These are phyloP conservation scores for Verticillium longisporum DNA, from an alignment of 2,329 filamentous ascomycete species.

Conservation along the genomic window DNA sequence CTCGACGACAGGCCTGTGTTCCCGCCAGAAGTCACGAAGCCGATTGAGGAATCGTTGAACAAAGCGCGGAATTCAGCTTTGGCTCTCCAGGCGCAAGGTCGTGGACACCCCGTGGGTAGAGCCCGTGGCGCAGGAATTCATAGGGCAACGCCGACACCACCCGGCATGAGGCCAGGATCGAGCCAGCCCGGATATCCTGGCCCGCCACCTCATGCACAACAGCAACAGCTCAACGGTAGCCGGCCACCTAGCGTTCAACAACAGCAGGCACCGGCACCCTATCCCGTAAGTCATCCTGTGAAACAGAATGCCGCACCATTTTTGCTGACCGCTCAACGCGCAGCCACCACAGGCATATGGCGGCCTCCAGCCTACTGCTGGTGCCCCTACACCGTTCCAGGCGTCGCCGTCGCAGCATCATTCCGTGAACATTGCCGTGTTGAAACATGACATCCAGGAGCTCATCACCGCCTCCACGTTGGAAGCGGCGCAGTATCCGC, in stretches of 20 bases:
- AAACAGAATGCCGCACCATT: not conserved
- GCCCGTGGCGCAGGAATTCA: slow-evolving; percentile 41
- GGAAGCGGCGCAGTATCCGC: slow-evolving; percentile 68
- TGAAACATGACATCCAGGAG: slow-evolving; percentile 77
- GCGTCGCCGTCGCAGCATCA: not conserved
- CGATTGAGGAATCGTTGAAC: slow-evolving; percentile 90
- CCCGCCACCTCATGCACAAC: slow-evolving; percentile 28
- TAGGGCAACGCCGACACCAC: slow-evolving; percentile 69
- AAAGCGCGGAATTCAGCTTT: slow-evolving; percentile 63
- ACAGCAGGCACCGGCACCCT: slow-evolving; percentile 1
- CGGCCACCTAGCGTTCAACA: slow-evolving; percentile 12
- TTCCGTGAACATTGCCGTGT: slow-evolving; percentile 40
- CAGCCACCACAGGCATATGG: not conserved
- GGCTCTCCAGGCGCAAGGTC: slow-evolving; percentile 36
- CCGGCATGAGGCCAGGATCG: slow-evolving; percentile 34
- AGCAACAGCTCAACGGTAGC: slow-evolving; percentile 19
- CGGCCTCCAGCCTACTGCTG: not conserved
- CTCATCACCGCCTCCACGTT: slow-evolving; percentile 67
- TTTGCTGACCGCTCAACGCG: not conserved
- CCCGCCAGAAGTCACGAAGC: slow-evolving; percentile 73
- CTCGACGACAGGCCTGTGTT: slow-evolving; percentile 92
- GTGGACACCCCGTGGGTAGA: slow-evolving; percentile 2
- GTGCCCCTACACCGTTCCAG: not conserved
- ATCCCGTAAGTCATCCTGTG: slow-evolving; percentile 1
- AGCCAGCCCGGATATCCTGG: slow-evolving; percentile 23